Conservation (phyloP, 768 basidiomycete genomes). For the Hydnomerulius pinastri region DNA sequence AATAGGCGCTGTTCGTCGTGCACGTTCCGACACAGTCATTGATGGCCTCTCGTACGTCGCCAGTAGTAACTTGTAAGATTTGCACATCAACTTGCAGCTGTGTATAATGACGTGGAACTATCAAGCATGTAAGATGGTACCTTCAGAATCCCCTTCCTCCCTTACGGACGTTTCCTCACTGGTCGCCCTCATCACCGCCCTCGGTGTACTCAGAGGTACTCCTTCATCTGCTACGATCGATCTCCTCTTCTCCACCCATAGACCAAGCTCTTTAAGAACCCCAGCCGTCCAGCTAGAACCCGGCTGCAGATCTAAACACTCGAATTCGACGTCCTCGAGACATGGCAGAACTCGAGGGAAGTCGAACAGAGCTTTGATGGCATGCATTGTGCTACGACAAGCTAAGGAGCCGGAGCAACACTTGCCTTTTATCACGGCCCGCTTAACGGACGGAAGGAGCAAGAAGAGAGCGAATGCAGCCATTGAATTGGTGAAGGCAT, state of each 20-base stretch:
- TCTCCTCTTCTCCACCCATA: conserved; percentile 12
- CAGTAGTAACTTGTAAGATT: too few relatives aligned
- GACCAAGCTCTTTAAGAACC: conserved; percentile 14
- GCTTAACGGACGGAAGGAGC: conserved; percentile 14
- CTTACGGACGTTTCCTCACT: not conserved
- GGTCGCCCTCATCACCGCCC: not conserved
- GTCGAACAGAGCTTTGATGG: conserved; percentile 16
- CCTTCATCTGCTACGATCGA: not conserved
- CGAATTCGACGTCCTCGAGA: conserved; percentile 15
- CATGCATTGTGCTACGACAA: conserved; percentile 9
- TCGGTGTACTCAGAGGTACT: not conserved
- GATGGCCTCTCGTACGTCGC: too few relatives aligned
- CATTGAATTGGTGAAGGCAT: conserved; percentile 9
- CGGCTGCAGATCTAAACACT: conserved; percentile 7
- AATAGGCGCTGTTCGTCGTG: too few relatives aligned
- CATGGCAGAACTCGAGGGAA: conserved; percentile 1
- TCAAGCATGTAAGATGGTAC: too few relatives aligned
- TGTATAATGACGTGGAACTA: too few relatives aligned
- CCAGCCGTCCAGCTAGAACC: conserved; percentile 7
- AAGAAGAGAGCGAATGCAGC: conserved; percentile 18
- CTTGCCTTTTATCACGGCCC: conserved; percentile 12
- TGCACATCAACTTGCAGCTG: too few relatives aligned
- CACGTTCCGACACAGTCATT: too few relatives aligned
- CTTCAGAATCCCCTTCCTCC: conserved; percentile 2
- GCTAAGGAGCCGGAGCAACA: conserved; percentile 11